Base-by-base conservation (phyloP, 257 asterid genomes). In the Solanum chiquidenum region DNA sequence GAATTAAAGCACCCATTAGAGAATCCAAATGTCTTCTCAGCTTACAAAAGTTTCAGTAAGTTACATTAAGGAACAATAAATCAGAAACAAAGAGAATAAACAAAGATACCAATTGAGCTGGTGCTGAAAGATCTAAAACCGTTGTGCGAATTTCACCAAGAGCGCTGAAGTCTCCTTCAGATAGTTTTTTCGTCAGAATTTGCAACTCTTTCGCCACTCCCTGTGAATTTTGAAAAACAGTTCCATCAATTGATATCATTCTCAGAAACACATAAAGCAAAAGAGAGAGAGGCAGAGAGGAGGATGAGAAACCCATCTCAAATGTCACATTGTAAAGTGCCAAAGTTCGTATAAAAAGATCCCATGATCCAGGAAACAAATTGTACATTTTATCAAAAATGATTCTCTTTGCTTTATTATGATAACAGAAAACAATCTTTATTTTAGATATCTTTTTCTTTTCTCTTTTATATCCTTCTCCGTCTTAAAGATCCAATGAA, bases 91-190 rank as follows among this genome's bases (percentile, higher is more conserved):
- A 29, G 69, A 29, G 85, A 46, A 80, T 46, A 49, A 7, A 80
- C 5, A 38, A 76, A 90, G 89, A 83, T 94, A 97, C 99, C 99
- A 97, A 91, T 87, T 90, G 91, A 12, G 96, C 90, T 33, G 99
- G 99, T 84, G 99, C 99, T 40, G 90, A 90, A 91, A 97, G 99
- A 86, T 94, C 95, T 87, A 96, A 91, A 75, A 96, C 96, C 6
- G 93, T 92, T 88, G 87, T 89, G 75, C 99, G 96, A 86, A 97
- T 97, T 86, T 95, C 96, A 91, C 92, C 91, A 85, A 97, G 98
- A 64, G 92, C 90, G 52, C 88, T 91, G 88, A 93, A 90, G 86
- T 94, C 91, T 88, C 98, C 99, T 86, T 83, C 92, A 72, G 87
- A 91, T 83, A 97, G 90, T 75, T 90, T 90, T 89, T 75, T 88